These are phyloP conservation scores for Magnusiomyces ingens DNA, from an alignment of 1,139 yeast species.

Conservation along the genomic window DNA sequence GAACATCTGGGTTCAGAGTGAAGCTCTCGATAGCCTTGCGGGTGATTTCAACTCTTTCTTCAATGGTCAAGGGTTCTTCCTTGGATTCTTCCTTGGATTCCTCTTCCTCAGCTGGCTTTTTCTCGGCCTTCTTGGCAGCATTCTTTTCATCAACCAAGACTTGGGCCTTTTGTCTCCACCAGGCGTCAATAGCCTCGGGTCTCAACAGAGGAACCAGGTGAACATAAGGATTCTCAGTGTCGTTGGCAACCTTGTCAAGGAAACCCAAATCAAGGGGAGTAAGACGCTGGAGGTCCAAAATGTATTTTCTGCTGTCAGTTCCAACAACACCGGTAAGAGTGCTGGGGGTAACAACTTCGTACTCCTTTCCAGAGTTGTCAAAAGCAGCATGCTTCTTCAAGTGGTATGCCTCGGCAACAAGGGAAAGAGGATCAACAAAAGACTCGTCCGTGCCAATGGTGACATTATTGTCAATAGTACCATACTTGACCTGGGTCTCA, in stretches of 20 bases:
- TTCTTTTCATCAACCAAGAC: constrained; percentile 44
- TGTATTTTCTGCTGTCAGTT: constrained; percentile 75
- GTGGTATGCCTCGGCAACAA: constrained; percentile 70
- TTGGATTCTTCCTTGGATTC: constrained; percentile 28
- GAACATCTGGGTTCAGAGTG: constrained; percentile 76
- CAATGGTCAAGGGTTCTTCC: constrained; percentile 11
- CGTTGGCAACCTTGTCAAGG: constrained; percentile 48
- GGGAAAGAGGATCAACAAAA: constrained; percentile 49
- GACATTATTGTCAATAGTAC: constrained; percentile 58
- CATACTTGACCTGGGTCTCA: constrained; percentile 59
- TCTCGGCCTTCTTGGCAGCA: constrained; percentile 18
- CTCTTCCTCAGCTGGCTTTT: constrained; percentile 23
- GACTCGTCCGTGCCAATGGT: constrained; percentile 42
- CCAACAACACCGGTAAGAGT: constrained; percentile 85
- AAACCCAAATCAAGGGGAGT: constrained; percentile 81
- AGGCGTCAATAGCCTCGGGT: constrained; percentile 82
- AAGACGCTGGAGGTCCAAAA: constrained; percentile 76
- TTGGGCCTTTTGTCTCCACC: constrained; percentile 62
- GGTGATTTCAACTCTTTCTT: constrained; percentile 35
- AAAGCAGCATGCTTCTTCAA: constrained; percentile 60
- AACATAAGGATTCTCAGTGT: constrained; percentile 55
- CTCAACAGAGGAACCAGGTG: constrained; percentile 74
- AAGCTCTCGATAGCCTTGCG: constrained; percentile 52
- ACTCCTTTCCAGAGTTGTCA: constrained; percentile 38
- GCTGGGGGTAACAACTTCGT: constrained; percentile 57